A percentile compares a stretch with the other conserved stretches of the same genome.
These are phyloP conservation scores for Monocercomonoides exilis DNA, from an alignment of 78 protist genomes.

Conservation along the genomic window DNA sequence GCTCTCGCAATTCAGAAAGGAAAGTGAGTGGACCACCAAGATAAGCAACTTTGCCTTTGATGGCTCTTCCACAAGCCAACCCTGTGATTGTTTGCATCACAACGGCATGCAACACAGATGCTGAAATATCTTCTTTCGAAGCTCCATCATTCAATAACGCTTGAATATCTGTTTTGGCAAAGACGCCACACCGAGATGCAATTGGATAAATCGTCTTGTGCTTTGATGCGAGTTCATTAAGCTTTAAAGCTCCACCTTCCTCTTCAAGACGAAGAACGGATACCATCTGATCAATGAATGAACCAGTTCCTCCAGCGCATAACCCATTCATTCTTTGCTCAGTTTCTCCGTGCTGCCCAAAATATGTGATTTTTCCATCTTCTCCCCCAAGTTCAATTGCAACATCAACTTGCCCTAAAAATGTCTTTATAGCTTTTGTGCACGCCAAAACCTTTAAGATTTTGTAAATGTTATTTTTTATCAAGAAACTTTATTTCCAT, in stretches of 20 bases:
- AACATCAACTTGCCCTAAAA: background rate
- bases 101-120: constrained; percentile 28
- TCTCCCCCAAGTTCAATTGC: constrained; percentile 31
- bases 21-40: constrained; percentile 31
- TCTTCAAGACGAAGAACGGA: constrained; percentile 2
- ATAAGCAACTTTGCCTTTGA: constrained; percentile 13
- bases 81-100: constrained; percentile 32
- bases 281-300: constrained; percentile 27
- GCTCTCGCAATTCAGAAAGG: background rate
- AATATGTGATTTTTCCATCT: constrained; percentile 16
- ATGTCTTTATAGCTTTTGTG: background rate
- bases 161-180: constrained; percentile 31
- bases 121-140: constrained; percentile 21
- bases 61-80: background rate
- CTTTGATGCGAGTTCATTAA: background rate
- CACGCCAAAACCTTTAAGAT: background rate
- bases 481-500: too few species aligned
- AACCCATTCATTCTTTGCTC: constrained; percentile 23
- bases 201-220: constrained; percentile 16
- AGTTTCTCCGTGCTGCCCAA: background rate
- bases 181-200: constrained; percentile 27
- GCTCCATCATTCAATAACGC: constrained; percentile 25
- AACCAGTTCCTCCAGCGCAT: constrained; percentile 33
- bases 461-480: background rate
- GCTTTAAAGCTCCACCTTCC: background rate